Evolutionary conservation across 75 land plant genomes (phyloP), one percentile per base, ranked within the genome.

Genomic region (Gnetum montanum): DNA sequence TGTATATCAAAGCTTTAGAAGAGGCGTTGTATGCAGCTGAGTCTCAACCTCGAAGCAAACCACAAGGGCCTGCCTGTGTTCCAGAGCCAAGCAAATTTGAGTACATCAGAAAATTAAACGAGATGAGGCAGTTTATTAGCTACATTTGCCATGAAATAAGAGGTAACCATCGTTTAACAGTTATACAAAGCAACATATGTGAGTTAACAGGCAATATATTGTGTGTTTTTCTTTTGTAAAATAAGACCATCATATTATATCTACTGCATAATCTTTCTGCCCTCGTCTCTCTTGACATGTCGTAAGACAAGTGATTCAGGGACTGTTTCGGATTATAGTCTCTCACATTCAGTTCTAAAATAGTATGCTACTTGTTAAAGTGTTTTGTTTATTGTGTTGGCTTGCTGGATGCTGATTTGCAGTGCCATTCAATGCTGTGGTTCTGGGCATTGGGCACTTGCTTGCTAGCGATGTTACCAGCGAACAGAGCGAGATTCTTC

Each of bases 391-490:
- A n/a, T n/a, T n/a, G n/a, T n/a, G n/a, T n/a, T n/a, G n/a, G n/a
- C n/a, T n/a, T n/a, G n/a, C n/a, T n/a, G n/a, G n/a, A n/a, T n/a
- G n/a, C n/a, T n/a, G n/a, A n/a, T 26, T 24, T 48, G 50, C 66
- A 73, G 76, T 73, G 50, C 72, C 76, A 0, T 68, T 73, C 31
- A 73, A 73, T 38, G 76, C 66, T 11, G 51, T 73, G 16, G 72
- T 73, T 6, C 30, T 73, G 48, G 76, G 72, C 11, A 40, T 73
- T 10, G 76, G 76, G 8, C 76, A 73, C 45, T 36, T 73, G 38
- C 59, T 45, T 16, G 66, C 72, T 38, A 18, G 44, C 18, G 49
- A 35, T 34, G 45, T 26, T 24, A 46, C 61, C 10, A 70, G 55
- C 8, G 64, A 73, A 6, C 65, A 68, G 54, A 28, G 23, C 38